phyloP scores from a whole-genome alignment of 2,329 filamentous ascomycete species.

The Botrytis aclada region DNA sequence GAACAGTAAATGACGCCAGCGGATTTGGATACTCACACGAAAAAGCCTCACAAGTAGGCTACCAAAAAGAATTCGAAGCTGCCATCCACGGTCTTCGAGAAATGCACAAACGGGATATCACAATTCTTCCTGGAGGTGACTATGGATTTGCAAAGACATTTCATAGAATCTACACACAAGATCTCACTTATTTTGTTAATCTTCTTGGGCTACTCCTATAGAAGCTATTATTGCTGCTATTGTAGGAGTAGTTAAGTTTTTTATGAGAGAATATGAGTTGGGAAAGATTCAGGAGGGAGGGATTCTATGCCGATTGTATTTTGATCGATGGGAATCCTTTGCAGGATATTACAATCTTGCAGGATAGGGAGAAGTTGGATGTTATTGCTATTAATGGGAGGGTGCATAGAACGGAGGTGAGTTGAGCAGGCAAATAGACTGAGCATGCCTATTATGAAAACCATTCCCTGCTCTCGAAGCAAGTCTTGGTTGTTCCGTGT shows the following conservation, averaged over 20 bases:
- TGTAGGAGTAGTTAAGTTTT: background rate
- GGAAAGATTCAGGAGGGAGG: background rate
- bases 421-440: no score
- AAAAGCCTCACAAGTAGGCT: conserved; percentile 44
- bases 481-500: no score
- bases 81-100: conserved; percentile 42
- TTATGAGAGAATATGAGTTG: background rate
- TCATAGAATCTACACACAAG: conserved; percentile 46
- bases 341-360: background rate
- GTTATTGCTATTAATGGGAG: background rate
- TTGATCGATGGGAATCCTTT: background rate
- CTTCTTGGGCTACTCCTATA: conserved; percentile 43
- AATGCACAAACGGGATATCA: conserved; percentile 45
- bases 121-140: conserved; percentile 44
- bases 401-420: background rate
- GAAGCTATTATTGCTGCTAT: conserved; percentile 45
- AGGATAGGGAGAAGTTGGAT: background rate
- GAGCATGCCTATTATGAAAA: no score
- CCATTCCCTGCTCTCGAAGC: no score
- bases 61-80: conserved; percentile 42
- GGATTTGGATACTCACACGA: conserved; percentile 43
- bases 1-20: conserved; percentile 25
- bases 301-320: background rate
- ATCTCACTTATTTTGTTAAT: conserved; percentile 45
- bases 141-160: conserved; percentile 47